Evolutionary conservation across 441 rosid species (phyloP).

Genomic region (Gossypium gossypioides): DNA sequence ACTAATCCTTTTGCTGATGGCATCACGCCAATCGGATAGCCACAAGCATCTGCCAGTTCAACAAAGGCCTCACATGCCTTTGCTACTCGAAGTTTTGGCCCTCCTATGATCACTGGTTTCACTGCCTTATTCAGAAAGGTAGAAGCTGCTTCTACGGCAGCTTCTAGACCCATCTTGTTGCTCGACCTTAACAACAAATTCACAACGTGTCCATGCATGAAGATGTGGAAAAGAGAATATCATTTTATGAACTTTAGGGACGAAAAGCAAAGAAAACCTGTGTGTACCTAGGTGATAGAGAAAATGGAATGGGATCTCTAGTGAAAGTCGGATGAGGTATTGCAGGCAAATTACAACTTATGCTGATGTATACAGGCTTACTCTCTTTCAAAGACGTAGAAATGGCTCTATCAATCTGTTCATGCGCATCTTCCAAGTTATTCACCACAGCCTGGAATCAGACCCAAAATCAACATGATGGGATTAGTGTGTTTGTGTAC

Average conservation of each 20-base stretch:
- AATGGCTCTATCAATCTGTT: not conserved
- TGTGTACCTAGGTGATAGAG: not conserved
- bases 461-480: not conserved
- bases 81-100: conserved; percentile 1
- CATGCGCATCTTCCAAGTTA: not conserved
- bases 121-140: conserved; percentile 1
- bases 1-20: conserved; percentile 4
- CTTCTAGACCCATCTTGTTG: conserved; percentile 3
- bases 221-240: not conserved
- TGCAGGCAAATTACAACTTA: not conserved
- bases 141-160: not conserved
- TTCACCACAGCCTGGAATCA: not conserved
- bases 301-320: not conserved
- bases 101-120: not conserved
- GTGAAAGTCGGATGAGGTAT: not conserved
- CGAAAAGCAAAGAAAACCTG: not conserved
- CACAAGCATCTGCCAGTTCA: not conserved
- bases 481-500: not conserved
- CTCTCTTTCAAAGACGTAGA: conserved; percentile 1
- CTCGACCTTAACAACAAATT: not conserved
- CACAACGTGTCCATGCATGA: not conserved
- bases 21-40: not conserved
- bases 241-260: not conserved
- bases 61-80: not conserved
- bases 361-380: conserved; percentile 5